Evolutionary conservation across 768 basidiomycete species (phyloP).

Genomic region (Leccinum incarnatum): DNA sequence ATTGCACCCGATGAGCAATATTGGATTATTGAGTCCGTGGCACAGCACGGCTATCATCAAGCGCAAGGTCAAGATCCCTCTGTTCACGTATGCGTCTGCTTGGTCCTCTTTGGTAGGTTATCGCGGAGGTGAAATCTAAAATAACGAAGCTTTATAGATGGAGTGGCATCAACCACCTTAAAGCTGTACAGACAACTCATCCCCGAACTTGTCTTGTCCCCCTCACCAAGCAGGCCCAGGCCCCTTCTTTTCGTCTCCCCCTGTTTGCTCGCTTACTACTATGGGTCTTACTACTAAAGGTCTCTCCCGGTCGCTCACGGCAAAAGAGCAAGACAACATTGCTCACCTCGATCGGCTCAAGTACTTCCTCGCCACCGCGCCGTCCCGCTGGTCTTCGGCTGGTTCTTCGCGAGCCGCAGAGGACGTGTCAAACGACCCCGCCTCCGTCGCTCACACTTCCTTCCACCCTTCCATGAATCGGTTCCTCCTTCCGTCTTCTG

Average conservation of each 20-base stretch:
- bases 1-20: constrained; percentile 26
- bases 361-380: constrained; percentile 85
- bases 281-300: constrained; percentile 30
- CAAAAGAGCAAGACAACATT: constrained; percentile 65
- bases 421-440: constrained; percentile 13
- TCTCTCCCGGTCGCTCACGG: constrained; percentile 49
- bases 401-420: constrained; percentile 30
- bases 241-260: background rate
- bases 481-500: constrained; percentile 83
- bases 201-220: constrained; percentile 8
- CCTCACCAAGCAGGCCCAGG: constrained; percentile 3
- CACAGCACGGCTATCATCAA: constrained; percentile 33
- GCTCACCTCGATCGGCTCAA: constrained; percentile 81
- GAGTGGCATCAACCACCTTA: constrained; percentile 15
- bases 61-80: constrained; percentile 28
- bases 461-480: constrained; percentile 79
- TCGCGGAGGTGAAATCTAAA: constrained; percentile 25
- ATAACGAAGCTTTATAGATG: constrained; percentile 27
- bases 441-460: constrained; percentile 41
- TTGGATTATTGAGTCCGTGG: constrained; percentile 19
- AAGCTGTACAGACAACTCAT: constrained; percentile 15
- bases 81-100: constrained; percentile 17
- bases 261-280: constrained; percentile 9
- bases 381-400: constrained; percentile 60
- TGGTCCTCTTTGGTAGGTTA: constrained; percentile 18